Conservation (phyloP, 2,329 filamentous ascomycete genomes). For the Botrytis tulipae region DNA sequence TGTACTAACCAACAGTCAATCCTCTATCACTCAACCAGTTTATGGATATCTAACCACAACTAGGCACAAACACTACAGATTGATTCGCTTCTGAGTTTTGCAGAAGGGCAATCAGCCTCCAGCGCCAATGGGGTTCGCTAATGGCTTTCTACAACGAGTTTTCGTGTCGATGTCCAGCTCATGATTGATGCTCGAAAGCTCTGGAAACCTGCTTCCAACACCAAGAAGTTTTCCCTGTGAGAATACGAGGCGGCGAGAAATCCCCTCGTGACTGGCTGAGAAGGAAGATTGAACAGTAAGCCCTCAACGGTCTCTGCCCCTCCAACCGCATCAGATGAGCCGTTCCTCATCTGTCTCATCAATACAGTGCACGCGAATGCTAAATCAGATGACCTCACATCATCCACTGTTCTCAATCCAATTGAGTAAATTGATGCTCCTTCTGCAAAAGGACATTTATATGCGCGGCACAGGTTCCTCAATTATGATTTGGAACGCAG, state of each 20-base stretch:
- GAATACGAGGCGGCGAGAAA: too few species aligned
- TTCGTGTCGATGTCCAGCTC: too few species aligned
- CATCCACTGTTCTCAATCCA: neutral
- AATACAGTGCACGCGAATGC: neutral
- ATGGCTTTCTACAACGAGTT: too few species aligned
- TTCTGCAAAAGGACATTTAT: neutral
- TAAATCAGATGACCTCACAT: neutral
- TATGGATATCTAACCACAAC: neutral
- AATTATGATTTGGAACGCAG: neutral
- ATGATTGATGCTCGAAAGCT: too few species aligned
- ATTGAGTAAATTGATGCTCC: neutral
- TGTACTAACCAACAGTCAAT: neutral
- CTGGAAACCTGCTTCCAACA: too few species aligned
- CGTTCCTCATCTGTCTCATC: neutral
- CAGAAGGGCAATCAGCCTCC: neutral
- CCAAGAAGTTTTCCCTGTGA: too few species aligned
- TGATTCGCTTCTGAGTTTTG: neutral
- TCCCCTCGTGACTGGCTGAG: too few species aligned
- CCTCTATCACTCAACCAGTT: neutral
- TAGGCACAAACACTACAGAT: neutral
- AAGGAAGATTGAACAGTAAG: too few species aligned
- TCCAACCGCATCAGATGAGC: neutral
- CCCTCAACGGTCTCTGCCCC: too few species aligned
- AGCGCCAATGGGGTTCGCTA: too few species aligned
- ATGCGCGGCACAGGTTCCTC: neutral